Evolutionary conservation across 805 yeast genomes (phyloP).

Genomic region (Maudiozyma serrabonitensis): DNA sequence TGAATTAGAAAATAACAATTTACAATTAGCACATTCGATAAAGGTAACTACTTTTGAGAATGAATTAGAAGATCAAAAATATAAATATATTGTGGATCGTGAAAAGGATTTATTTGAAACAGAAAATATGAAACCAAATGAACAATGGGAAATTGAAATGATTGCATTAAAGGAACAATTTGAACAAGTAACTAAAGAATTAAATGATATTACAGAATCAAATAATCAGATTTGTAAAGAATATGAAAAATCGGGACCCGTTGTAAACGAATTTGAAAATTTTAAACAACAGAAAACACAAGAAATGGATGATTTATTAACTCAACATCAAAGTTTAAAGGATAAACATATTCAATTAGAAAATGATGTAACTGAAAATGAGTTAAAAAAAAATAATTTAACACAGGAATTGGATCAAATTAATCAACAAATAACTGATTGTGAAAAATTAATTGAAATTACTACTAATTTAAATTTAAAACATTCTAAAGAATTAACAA

Average conservation of each 20-base stretch:
- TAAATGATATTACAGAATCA: conserved; percentile 7
- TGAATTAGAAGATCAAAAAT: conserved; percentile 12
- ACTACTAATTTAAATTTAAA: background rate
- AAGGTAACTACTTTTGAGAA: conserved; percentile 19
- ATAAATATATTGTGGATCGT: conserved; percentile 12
- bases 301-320: conserved; percentile 18
- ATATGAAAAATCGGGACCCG: conserved; percentile 5
- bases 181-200: conserved; percentile 9
- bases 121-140: conserved; percentile 25
- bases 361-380: background rate
- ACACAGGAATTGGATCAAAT: conserved; percentile 7
- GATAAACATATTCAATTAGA: background rate
- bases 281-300: conserved; percentile 7
- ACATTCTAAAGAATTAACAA: background rate
- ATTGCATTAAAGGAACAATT: conserved; percentile 23
- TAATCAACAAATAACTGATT: background rate
- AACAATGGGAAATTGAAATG: conserved; percentile 21
- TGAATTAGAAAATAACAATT: conserved; percentile 15
- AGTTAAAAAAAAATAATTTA: background rate
- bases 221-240: conserved; percentile 9
- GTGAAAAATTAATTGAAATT: background rate
- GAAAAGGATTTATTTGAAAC: conserved; percentile 16
- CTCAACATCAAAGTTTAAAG: conserved; percentile 8
- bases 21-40: conserved; percentile 15
- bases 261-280: conserved; percentile 16